Evolutionary conservation across 2,329 filamentous ascomycete genomes (phyloP), one percentile per base, ranked within the genome.

Genomic region (Colletotrichum graminicola): DNA sequence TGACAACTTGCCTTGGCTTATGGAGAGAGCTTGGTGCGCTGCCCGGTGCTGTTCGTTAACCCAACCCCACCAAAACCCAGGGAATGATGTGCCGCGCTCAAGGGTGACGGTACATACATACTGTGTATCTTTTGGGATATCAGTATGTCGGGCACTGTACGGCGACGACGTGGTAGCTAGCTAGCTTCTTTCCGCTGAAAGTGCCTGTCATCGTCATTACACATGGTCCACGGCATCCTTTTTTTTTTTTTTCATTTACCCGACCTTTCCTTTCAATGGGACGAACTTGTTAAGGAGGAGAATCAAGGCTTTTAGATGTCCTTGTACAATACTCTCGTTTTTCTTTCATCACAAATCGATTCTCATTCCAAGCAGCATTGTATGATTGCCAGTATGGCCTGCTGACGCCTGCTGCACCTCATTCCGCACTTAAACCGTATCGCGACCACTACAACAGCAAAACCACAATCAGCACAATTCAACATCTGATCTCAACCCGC

Each of bases 1-100:
- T 62, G 67, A n/a, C 47, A 71, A 71, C n/a, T n/a, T n/a, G n/a
- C n/a, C 67, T 59, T 67, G 64, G 57, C 64, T 62, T 71, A 36
- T 71, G 68, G 64, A 57, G 67, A 71, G 68, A 56, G 41, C 29
- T 41, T 61, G 59, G 26, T 62, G 45, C 14, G 36, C 32, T 66
- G 41, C 45, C 57, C 26, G n/a, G 6, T 21, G 49, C 49, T 51
- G 49, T 26, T 51, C 41, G 32, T 41, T 55, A 63, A 60, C 43
- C 60, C 57, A 69, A 55, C 36, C 60, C 68, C 65, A 67, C 59
- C 68, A 56, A 62, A 67, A 49, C 29, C 60, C 60, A 62, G n/a
- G 49, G 39, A 47, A 51, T 39, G 56, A 68, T 43, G 49, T 63
- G 49, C 49, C 52, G 60, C 32, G n/a, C 36, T 18, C 14, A 29